These are phyloP conservation scores for Solanum sitiens DNA, from an alignment of 257 asterid genomes.

Conservation along the genomic window DNA sequence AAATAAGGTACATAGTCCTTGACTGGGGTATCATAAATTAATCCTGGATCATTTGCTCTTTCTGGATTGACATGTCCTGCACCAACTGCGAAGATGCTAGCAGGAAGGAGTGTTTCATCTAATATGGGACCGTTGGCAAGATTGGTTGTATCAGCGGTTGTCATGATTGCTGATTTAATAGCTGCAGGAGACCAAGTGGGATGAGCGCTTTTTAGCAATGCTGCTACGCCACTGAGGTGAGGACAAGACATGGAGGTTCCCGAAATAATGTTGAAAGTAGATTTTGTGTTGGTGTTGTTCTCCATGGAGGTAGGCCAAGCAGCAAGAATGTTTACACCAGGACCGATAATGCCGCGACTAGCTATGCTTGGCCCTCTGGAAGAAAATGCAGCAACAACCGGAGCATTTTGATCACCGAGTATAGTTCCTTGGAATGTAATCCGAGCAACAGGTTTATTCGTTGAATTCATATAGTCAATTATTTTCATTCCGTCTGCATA, in stretches of 20 bases:
- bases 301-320: constrained; percentile 37
- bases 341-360: constrained; percentile 46
- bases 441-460: constrained; percentile 8
- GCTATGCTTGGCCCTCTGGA: constrained; percentile 34
- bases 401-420: constrained; percentile 28
- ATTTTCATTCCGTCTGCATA: constrained; percentile 10
- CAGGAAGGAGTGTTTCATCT: constrained; percentile 21
- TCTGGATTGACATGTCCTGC: constrained; percentile 43
- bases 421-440: constrained; percentile 32
- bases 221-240: constrained; percentile 36
- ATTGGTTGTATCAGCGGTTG: constrained; percentile 31
- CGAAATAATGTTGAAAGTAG: constrained; percentile 30
- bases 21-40: constrained; percentile 30
- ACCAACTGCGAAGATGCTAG: constrained; percentile 21
- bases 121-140: constrained; percentile 7
- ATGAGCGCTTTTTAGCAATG: constrained; percentile 29
- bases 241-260: constrained; percentile 56
- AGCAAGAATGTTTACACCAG: constrained; percentile 45
- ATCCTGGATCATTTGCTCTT: constrained; percentile 35
- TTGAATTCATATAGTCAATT: constrained; percentile 15
- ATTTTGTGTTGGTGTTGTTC: constrained; percentile 4
- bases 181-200: constrained; percentile 47
- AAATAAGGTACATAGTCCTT: constrained; percentile 34
- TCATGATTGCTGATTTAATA: constrained; percentile 47
- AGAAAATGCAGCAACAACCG: constrained; percentile 31